Conservation (phyloP, 2,329 filamentous ascomycete genomes). For the Hyphodiscus sp. region DNA sequence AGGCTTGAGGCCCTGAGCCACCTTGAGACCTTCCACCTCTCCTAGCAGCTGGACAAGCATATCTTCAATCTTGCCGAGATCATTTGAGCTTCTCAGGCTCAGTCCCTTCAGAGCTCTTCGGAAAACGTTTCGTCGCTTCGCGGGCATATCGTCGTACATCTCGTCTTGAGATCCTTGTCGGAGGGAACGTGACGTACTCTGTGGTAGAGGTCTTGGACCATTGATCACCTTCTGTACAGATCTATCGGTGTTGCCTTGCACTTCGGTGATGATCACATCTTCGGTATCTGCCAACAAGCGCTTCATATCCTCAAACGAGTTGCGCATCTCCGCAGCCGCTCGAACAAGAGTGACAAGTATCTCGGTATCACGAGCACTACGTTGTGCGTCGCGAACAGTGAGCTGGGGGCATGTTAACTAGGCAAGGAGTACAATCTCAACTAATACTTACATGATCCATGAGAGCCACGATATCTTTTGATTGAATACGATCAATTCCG, state of each 20-base stretch:
- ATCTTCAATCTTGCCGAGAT: conserved; percentile 81
- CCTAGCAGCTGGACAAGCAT: conserved; percentile 88
- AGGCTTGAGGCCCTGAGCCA: conserved; percentile 40
- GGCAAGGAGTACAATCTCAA: conserved; percentile 1
- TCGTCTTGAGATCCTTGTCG: conserved; percentile 45
- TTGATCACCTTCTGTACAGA: conserved; percentile 76
- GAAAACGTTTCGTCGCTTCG: conserved; percentile 91
- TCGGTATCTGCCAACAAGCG: conserved; percentile 86
- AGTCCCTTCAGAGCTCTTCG: conserved; percentile 87
- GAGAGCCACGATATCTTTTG: conserved; percentile 90
- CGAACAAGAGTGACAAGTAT: conserved; percentile 91
- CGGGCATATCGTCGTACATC: conserved; percentile 47
- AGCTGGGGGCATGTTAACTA: conserved; percentile 44
- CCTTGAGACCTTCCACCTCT: conserved; percentile 81
- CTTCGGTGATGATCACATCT: conserved; percentile 77
- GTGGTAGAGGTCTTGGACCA: conserved; percentile 78
- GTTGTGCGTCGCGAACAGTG: conserved; percentile 92
- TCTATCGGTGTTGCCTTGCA: conserved; percentile 82
- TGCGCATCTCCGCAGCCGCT: conserved; percentile 93
- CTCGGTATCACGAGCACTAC: conserved; percentile 92
- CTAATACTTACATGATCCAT: conserved; percentile 77
- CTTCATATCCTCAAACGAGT: conserved; percentile 93
- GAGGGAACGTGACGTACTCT: conserved; percentile 41
- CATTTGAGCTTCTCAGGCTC: conserved; percentile 79
- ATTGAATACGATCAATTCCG: conserved; percentile 87